These are phyloP conservation scores for Neofusicoccum kwambonambiense DNA, from an alignment of 2,329 filamentous ascomycete genomes.

Conservation along the genomic window DNA sequence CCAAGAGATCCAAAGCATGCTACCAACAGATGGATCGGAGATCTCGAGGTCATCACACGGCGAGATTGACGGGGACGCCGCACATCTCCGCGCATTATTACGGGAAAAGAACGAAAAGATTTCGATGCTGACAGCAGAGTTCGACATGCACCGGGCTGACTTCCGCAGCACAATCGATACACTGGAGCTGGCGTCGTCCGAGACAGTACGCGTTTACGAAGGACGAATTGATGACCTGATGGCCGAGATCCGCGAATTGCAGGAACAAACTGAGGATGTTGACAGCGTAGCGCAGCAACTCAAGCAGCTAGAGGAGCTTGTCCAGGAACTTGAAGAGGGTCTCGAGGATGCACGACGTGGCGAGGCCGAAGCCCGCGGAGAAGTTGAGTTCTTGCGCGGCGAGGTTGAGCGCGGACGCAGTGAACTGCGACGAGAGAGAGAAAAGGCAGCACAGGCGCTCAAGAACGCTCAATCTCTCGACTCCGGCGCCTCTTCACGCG, in stretches of 20 bases:
- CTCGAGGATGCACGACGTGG: conserved; percentile 91
- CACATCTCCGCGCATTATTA: conserved; percentile 76
- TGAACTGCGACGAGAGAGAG: conserved; percentile 82
- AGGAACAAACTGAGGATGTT: conserved; percentile 82
- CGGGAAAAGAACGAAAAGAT: conserved; percentile 98
- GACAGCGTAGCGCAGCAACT: conserved; percentile 87
- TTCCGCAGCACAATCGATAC: conserved; percentile 97
- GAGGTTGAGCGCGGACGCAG: conserved; percentile 90
- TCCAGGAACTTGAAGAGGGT: conserved; percentile 94
- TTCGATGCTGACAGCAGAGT: conserved; percentile 85
- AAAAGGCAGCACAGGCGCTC: conserved; percentile 68
- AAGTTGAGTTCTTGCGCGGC: conserved; percentile 91
- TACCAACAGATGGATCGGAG: conserved; percentile 55
- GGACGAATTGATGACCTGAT: conserved; percentile 84
- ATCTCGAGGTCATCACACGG: conserved; percentile 46
- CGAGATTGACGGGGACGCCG: conserved; percentile 61
- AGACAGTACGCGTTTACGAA: conserved; percentile 95
- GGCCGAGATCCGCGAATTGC: conserved; percentile 77
- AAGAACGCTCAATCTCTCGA: conserved; percentile 51
- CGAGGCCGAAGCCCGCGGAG: conserved; percentile 90
- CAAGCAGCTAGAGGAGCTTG: conserved; percentile 92
- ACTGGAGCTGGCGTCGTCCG: conserved; percentile 88
- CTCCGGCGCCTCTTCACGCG: conserved; percentile 54
- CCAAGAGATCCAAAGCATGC: conserved; percentile 73
- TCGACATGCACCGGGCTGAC: conserved; percentile 90